Base-by-base conservation (phyloP, 1,284 basidiomycete genomes). In the Takashimella koratensis region DNA sequence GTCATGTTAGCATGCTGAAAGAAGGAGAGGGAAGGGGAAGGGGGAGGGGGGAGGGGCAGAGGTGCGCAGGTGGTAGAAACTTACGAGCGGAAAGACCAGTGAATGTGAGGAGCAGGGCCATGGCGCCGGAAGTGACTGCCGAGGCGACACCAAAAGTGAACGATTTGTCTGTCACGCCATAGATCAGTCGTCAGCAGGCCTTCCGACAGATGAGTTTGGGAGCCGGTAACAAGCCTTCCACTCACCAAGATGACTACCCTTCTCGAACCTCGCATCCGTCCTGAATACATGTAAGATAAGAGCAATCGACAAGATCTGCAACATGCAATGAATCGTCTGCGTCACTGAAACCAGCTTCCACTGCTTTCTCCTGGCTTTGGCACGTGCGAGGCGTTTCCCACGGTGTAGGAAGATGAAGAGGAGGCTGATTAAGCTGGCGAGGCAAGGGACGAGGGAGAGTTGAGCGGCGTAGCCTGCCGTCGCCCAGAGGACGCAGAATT, bases 301-400 rank as follows among this genome's bases (percentile, higher is more conserved):
- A 21, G 65, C 63, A 45, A 75, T 57, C 11, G 68, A 69, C 1
- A 71, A 44, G 22, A 70, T 54, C 53, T 75, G 75, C 2, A 76
- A 54, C 2, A 69, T 22, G 41, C 67, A 70, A 52, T 76, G 75
- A 16, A 75, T 68, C 22, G 66, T 48, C 72, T 74, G 75, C 2
- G 73, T 70, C 11, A 61, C 70, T 0, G 73, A 74, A 8, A 76
- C 73, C 27, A 76, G 66, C 59, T 75, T 75, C 75, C 75, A 76
- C 40, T 74, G 73, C 43, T 73, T 66, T 54, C 70, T 53, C 24
- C 75, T 58, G 4, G 74, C 71, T 47, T 66, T 63, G 4, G 74
- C 75, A 43, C 75, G 58, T n/a, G 70, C 69, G 3, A 67, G 68
- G 16, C 69, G 59, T 30, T 72, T 62, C 16, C 70, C 73, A 43